Conservation (phyloP, 164 flowering plant genomes). For the Amborella trichopoda region DNA sequence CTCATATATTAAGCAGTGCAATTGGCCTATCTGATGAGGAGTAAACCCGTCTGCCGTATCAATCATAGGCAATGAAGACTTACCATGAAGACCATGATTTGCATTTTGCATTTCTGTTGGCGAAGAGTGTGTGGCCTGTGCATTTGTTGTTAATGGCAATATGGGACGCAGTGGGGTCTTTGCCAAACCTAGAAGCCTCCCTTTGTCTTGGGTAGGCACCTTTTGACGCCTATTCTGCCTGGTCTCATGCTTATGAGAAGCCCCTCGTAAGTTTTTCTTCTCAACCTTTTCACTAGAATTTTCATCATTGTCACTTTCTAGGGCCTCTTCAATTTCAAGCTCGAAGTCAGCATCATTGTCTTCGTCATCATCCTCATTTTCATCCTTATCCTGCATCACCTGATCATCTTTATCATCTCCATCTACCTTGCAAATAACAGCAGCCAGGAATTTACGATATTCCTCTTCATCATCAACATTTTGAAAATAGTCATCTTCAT, state of each 20-base stretch:
- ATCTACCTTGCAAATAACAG: conserved; percentile 52
- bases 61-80: conserved; percentile 19
- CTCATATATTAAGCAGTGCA: conserved; percentile 78
- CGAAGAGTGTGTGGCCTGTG: conserved; percentile 24
- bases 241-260: conserved; percentile 71
- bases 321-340: conserved; percentile 85
- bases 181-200: conserved; percentile 24
- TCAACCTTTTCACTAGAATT: conserved; percentile 10
- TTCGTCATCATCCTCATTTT: conserved; percentile 37
- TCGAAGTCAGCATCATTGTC: conserved; percentile 99
- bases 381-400: conserved; percentile 30
- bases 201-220: conserved; percentile 40
- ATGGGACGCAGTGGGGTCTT: conserved; percentile 66
- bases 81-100: neutral
- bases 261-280: conserved; percentile 8
- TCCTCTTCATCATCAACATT: conserved; percentile 90
- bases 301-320: conserved; percentile 82
- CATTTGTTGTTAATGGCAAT: conserved; percentile 61
- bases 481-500: conserved; percentile 81
- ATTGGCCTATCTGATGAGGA: conserved; percentile 73
- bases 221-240: conserved; percentile 23
- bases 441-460: conserved; percentile 83
- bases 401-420: conserved; percentile 21
- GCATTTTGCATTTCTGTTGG: conserved; percentile 8
- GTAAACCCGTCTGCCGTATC: conserved; percentile 42